A percentile compares a stretch with the other conserved stretches of the same genome.
These are phyloP conservation scores for Priceomyces castillae DNA, from an alignment of 805 yeast genomes.

Conservation along the genomic window DNA sequence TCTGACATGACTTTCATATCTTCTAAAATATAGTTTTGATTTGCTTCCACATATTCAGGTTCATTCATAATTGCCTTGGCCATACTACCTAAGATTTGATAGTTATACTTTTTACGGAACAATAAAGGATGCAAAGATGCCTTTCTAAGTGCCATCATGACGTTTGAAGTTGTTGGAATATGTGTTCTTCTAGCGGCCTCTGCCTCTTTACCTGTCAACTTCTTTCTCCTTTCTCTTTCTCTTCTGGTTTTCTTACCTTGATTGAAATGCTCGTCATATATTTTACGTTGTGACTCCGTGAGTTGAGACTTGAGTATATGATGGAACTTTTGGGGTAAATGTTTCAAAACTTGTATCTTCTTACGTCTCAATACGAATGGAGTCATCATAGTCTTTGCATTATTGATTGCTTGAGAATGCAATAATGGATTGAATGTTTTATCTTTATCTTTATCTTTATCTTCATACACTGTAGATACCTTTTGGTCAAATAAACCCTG, in stretches of 20 bases:
- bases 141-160: slow-evolving; percentile 85
- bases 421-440: slow-evolving; percentile 70
- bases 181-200: slow-evolving; percentile 29
- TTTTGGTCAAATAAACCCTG: slow-evolving; percentile 83
- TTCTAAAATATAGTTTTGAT: slow-evolving; percentile 72
- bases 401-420: slow-evolving; percentile 85
- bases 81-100: slow-evolving; percentile 60
- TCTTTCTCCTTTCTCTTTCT: slow-evolving; percentile 45
- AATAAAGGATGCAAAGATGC: slow-evolving; percentile 91
- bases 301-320: slow-evolving; percentile 64
- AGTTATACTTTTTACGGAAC: slow-evolving; percentile 65
- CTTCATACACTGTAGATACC: slow-evolving; percentile 60
- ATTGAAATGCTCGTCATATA: slow-evolving; percentile 62
- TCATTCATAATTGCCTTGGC: slow-evolving; percentile 76
- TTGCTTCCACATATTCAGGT: slow-evolving; percentile 77
- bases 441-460: no score
- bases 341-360: slow-evolving; percentile 87
- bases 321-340: slow-evolving; percentile 77
- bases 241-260: slow-evolving; percentile 37
- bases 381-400: slow-evolving; percentile 97
- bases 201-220: slow-evolving; percentile 34
- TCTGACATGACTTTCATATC: slow-evolving; percentile 97
- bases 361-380: slow-evolving; percentile 93
- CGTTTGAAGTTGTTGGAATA: slow-evolving; percentile 55
- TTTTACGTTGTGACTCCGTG: slow-evolving; percentile 48